These are phyloP conservation scores for Gracilaria vermiculophylla DNA, from an alignment of 23 red algal species.

Conservation along the genomic window DNA sequence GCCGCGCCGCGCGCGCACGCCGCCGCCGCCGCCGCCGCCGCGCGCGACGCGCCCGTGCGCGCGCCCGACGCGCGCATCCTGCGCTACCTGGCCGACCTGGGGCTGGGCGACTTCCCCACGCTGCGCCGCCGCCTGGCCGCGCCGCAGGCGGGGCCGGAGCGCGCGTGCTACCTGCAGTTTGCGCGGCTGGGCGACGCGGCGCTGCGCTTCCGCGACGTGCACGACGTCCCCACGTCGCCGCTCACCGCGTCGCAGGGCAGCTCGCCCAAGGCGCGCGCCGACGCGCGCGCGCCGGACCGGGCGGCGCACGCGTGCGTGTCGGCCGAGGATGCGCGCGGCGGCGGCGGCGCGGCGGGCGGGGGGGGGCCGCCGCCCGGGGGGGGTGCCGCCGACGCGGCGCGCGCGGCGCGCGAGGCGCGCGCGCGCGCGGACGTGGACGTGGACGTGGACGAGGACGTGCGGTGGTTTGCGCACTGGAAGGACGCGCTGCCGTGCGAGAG, in stretches of 20 bases:
- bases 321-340: no score
- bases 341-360: no score
- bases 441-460: no score
- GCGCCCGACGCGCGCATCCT: constrained; percentile 1
- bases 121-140: constrained; percentile 22
- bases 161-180: constrained; percentile 28
- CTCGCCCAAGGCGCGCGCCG: neutral
- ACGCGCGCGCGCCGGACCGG: neutral
- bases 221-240: neutral
- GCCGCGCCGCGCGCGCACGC: neutral
- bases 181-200: neutral
- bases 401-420: no score
- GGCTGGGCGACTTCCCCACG: constrained; percentile 32
- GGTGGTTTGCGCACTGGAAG: neutral
- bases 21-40: neutral
- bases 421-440: no score
- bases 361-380: no score
- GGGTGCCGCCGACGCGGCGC: no score
- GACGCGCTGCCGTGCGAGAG: neutral
- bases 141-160: neutral
- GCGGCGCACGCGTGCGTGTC: no score
- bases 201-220: neutral
- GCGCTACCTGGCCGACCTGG: constrained; percentile 35
- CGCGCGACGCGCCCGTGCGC: neutral
- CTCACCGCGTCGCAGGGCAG: neutral